Base-by-base conservation (phyloP, 2,329 filamentous ascomycete species). In the Eutypa lata region DNA sequence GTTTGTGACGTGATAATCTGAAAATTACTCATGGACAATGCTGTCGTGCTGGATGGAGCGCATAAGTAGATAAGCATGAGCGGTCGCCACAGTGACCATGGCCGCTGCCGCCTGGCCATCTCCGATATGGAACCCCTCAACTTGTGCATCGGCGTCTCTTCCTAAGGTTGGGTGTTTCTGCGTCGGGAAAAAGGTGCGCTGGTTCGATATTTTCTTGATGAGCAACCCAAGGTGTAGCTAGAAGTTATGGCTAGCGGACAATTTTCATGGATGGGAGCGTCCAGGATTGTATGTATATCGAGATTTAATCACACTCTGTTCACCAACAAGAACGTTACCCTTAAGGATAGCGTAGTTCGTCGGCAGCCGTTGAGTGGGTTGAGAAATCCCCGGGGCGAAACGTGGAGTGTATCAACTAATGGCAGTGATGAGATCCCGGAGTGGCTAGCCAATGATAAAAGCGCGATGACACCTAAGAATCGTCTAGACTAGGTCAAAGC, bases 11-110 rank as follows among this genome's bases (percentile, higher is more conserved):
- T 58, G 35, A 67, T 61, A 19, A 53, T 16, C 44, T 67, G 65
- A 35, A 67, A 66, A 21, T 65, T 56, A 45, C 63, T 61, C 21
- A 67, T 19, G n/a, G 61, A 65, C 53, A 67, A 56, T 13, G 63
- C 63, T 22, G 60, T 61, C 11, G 58, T 47, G 28, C 56, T 58
- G 37, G 60, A 63, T 43, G 53, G 56, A 14, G 50, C 48, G 14
- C 62, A 44, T 3, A 67, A 22, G 24, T 56, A 49, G 19, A 50
- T 16, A 11, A 62, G 50, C 28, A 49, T 53, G 18, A 54, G 35
- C 33, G 64, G 56, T 51, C 55, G 55, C 50, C 57, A 52, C 52
- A 52, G 54, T 51, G 53, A 55, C 53, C 38, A 50, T 51, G 52
- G 53, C 26, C 11, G 40, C 18, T 43, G 18, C 21, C 42, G 42